Evolutionary conservation across 768 basidiomycete species (phyloP), one percentile per base, ranked within the genome.

Genomic region (Mrakia blollopis): DNA sequence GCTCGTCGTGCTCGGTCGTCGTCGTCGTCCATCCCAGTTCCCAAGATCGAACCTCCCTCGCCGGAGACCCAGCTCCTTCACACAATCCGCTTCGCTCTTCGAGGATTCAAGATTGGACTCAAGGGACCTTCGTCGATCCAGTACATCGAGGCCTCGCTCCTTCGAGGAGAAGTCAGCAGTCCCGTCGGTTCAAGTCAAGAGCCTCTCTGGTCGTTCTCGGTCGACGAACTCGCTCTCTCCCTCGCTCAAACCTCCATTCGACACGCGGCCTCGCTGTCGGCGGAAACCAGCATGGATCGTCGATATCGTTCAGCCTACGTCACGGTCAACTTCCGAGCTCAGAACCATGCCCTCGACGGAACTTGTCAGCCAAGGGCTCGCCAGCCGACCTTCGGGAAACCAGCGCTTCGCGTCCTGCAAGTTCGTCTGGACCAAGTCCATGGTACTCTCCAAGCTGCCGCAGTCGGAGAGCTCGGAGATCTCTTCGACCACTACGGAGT

Each of bases 361-460:
- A 14, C 75, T 61, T 0, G 54, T 23, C 65, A n/a, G 69, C 30
- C 75, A 73, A 21, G 37, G 76, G 79, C 32, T 70, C 79, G 8
- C 54, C 75, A 37, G 3, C 61, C 80, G 2, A 80, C 81, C 13
- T 18, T 11, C 9, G 71, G 71, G 9, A 72, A 72, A 28, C 50
- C 50, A 18, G 71, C 60, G 54, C 73, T 74, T 37, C 73, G 63
- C 21, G 80, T 80, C n/a, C 77, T 86, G 2, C 85, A 89, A 50
- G 78, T 94, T 41, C 83, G 85, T 1, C 83, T 95, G 32, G 88
- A 88, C 11, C 92, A 91, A 83, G 89, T 93, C 3, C 93, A 98
- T 81, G 94, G 95, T 1, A 91, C 96, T 47, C 90, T 97, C 91
- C 94, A 94, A 82, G 91, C 95, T 14, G 92, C 92, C 79, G 95